Evolutionary conservation across 192 early-diverging fungal genomes (phyloP), one percentile per base, ranked within the genome.

Genomic region (Linnemannia exigua): DNA sequence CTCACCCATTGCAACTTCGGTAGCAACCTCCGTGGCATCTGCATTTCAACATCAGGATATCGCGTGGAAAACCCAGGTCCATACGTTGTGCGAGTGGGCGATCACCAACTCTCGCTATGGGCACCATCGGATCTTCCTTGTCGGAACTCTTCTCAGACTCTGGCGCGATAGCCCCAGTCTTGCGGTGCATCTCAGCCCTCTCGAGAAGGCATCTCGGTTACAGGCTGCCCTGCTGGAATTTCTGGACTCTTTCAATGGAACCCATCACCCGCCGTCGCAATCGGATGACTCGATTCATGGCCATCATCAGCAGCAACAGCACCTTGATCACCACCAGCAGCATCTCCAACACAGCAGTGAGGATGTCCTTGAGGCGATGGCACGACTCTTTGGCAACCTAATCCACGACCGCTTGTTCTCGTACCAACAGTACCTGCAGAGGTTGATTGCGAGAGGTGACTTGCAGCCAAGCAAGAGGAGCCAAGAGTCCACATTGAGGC

Each of bases 381-480:
- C 89, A 15, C 80, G 80, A 20, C 78, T 94, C 22, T 93, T 91
- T 79, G 89, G 87, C 19, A 90, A 89, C 20, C 75, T 94, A n/a
- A 93, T 91, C 46, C 82, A 87, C 44, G 73, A 87, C n/a, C 82
- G 87, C 38, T 72, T 92, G n/a, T 94, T 94, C 68, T 92, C 92
- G 0, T 90, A 92, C 67, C 90, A 90, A 36, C 82, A 89, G 11
- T 94, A 94, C 67, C 72, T 92, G 11, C 80, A 88, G 47, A 88
- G 91, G n/a, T 68, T 94, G 16, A 93, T 91, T 73, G 91, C 93
- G 16, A 88, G 90, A 36, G 93, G 93, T 16, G 89, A 90, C 35
- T 68, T 91, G 6, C 84, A 89, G 17, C 80, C 76, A 12, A 85
- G 52, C 22, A 86, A 84, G 31, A 78, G 81, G 9, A 58, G 80